Evolutionary conservation across 2,329 filamentous ascomycete species (phyloP).

Genomic region (Niveomyces coronatus): DNA sequence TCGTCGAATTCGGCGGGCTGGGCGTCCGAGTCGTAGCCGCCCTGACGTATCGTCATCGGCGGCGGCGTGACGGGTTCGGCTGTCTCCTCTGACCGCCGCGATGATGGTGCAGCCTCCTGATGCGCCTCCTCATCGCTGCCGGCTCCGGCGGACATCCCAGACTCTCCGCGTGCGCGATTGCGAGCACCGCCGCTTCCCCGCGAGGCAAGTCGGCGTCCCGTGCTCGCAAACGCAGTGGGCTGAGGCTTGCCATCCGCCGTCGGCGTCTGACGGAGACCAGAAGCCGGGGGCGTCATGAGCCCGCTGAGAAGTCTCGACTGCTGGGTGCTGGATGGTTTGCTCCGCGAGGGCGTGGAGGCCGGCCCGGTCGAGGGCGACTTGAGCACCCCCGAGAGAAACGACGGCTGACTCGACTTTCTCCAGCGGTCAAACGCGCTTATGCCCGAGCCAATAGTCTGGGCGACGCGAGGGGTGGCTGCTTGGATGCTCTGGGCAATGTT

Average conservation of each 20-base stretch:
- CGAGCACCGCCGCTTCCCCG: slow-evolving; percentile 24
- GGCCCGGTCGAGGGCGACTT: slow-evolving; percentile 31
- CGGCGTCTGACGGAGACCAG: slow-evolving; percentile 54
- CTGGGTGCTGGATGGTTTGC: slow-evolving; percentile 40
- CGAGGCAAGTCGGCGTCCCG: slow-evolving; percentile 46
- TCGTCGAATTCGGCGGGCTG: slow-evolving; percentile 49
- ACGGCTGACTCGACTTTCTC: slow-evolving; percentile 58
- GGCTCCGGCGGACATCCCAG: slow-evolving; percentile 18
- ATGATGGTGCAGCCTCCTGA: slow-evolving; percentile 31
- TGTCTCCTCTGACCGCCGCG: slow-evolving; percentile 25
- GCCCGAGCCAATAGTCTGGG: slow-evolving; percentile 64
- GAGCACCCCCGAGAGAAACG: slow-evolving; percentile 37
- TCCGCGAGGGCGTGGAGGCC: slow-evolving; percentile 51
- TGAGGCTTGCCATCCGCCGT: slow-evolving; percentile 33
- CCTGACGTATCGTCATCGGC: slow-evolving; percentile 53
- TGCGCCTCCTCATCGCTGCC: slow-evolving; percentile 25
- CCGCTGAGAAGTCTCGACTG: slow-evolving; percentile 54
- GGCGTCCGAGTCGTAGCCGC: slow-evolving; percentile 52
- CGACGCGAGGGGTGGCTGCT: slow-evolving; percentile 71
- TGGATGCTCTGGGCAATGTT: slow-evolving; percentile 70
- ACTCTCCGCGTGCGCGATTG: slow-evolving; percentile 18
- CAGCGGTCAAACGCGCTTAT: slow-evolving; percentile 97
- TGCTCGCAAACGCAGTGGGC: slow-evolving; percentile 51
- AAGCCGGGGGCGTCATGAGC: slow-evolving; percentile 81
- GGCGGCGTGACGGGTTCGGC: slow-evolving; percentile 46